These are phyloP conservation scores for Lolium multiflorum DNA, from an alignment of 176 grass and related monocot species.

Conservation along the genomic window DNA sequence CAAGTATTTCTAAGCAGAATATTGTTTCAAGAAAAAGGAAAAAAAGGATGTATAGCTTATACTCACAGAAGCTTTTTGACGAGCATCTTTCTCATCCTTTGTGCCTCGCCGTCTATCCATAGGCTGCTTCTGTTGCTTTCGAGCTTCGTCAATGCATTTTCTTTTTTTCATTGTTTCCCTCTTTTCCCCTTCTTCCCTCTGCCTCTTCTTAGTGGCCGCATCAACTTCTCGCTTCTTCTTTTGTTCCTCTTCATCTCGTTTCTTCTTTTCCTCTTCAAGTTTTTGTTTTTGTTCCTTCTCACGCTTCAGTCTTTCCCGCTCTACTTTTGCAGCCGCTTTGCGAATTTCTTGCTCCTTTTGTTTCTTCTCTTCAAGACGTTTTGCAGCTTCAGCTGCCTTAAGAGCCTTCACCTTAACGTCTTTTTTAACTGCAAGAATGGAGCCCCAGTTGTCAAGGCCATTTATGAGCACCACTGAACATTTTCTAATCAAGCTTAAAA, in stretches of 20 bases:
- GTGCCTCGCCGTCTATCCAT: slow-evolving; percentile 40
- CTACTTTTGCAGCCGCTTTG: slow-evolving; percentile 77
- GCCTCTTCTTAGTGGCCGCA: slow-evolving; percentile 79
- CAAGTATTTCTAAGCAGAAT: not conserved
- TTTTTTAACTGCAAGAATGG: slow-evolving; percentile 73
- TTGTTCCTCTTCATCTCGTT: slow-evolving; percentile 61
- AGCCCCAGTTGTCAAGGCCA: slow-evolving; percentile 25
- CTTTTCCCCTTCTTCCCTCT: slow-evolving; percentile 83
- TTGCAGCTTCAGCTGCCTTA: slow-evolving; percentile 91
- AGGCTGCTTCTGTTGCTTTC: slow-evolving; percentile 58
- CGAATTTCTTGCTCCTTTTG: slow-evolving; percentile 76
- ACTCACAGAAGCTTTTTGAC: slow-evolving; percentile 63
- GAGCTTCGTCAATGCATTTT: slow-evolving; percentile 65
- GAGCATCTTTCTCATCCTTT: slow-evolving; percentile 59
- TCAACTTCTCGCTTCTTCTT: slow-evolving; percentile 73
- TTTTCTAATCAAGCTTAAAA: slow-evolving; percentile 27
- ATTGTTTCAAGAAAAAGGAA: not conserved
- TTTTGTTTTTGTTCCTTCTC: slow-evolving; percentile 87
- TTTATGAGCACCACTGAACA: slow-evolving; percentile 39
- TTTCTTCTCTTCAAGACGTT: slow-evolving; percentile 88
- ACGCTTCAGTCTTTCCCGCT: slow-evolving; percentile 75
- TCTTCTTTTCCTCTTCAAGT: slow-evolving; percentile 70
- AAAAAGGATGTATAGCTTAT: slow-evolving; percentile 30
- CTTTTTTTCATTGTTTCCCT: slow-evolving; percentile 72
- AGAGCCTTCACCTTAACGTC: slow-evolving; percentile 92